Conservation (phyloP, 2,329 filamentous ascomycete genomes). For the Hypoxylon sp. region DNA sequence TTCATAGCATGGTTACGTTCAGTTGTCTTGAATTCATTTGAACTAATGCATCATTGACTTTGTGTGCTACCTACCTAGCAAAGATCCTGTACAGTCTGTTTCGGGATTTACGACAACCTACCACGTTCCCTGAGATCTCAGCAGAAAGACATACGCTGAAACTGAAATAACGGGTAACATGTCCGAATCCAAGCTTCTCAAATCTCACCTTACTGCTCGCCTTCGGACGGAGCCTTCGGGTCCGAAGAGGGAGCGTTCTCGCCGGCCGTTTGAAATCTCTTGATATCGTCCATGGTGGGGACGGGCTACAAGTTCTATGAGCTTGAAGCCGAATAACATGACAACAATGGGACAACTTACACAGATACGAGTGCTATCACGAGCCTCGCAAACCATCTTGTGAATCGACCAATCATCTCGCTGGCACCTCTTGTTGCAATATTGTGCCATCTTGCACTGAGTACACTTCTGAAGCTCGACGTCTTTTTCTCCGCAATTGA, state of each 20-base stretch:
- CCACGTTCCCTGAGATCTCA: conserved; percentile 2
- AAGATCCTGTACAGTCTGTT: conserved; percentile 8
- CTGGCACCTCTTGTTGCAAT: conserved; percentile 43
- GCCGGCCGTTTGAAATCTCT: neutral
- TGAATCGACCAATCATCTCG: conserved; percentile 35
- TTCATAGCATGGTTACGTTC: neutral
- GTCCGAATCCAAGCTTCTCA: neutral
- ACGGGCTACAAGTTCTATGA: conserved; percentile 28
- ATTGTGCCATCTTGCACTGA: conserved; percentile 43
- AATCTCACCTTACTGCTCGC: neutral
- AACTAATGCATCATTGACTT: conserved; percentile 7
- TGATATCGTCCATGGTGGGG: neutral
- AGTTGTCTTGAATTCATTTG: conserved; percentile 22
- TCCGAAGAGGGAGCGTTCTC: neutral
- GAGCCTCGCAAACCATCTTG: conserved; percentile 33
- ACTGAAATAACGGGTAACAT: conserved; percentile 2
- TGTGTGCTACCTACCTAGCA: conserved; percentile 12
- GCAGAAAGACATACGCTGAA: neutral
- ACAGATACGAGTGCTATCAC: conserved; percentile 26
- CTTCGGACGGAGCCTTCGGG: neutral
- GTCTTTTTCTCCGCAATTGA: conserved; percentile 33
- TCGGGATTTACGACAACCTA: neutral
- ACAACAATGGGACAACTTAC: conserved; percentile 32
- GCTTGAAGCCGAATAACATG: neutral
- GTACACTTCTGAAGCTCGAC: conserved; percentile 31